Conservation (phyloP, 306 rosid genomes). For the Quercus dentata region DNA sequence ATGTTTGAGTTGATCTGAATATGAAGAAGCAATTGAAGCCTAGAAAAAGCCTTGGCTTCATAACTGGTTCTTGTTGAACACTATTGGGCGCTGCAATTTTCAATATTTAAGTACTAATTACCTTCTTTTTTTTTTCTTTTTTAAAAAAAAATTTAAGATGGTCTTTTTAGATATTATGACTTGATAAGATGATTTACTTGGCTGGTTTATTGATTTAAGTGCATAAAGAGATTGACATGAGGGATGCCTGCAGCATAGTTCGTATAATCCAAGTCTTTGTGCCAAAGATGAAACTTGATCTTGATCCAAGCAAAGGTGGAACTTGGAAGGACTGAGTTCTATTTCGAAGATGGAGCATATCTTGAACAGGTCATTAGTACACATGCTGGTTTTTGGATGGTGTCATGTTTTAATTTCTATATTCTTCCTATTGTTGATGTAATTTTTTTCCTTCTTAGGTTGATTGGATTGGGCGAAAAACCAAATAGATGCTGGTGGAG, state of each 20-base stretch:
- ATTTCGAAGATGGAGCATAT: conserved; percentile 19
- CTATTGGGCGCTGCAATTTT: no score
- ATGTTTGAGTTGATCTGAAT: no score
- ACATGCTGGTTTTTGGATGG: not conserved
- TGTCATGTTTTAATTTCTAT: not conserved
- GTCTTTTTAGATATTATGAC: no score
- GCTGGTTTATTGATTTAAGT: no score
- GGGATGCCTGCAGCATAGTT: conserved; percentile 52
- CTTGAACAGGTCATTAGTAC: conserved; percentile 22
- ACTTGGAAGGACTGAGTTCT: conserved; percentile 62
- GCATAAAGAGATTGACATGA: conserved; percentile 41
- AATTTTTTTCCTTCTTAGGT: conserved; percentile 46
- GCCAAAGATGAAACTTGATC: conserved; percentile 73
- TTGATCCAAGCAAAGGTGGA: conserved; percentile 82
- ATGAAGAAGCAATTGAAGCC: no score
- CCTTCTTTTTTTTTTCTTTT: no score
- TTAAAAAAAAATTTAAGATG: no score
- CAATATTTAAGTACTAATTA: no score
- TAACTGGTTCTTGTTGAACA: no score
- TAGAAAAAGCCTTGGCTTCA: no score
- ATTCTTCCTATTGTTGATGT: not conserved
- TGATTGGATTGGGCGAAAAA: conserved; percentile 97
- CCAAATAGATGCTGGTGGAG: conserved; percentile 84
- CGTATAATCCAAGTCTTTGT: conserved; percentile 85
- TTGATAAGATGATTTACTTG: no score